Evolutionary conservation across 768 basidiomycete genomes (phyloP).

Genomic region (Lentinula lateritia): DNA sequence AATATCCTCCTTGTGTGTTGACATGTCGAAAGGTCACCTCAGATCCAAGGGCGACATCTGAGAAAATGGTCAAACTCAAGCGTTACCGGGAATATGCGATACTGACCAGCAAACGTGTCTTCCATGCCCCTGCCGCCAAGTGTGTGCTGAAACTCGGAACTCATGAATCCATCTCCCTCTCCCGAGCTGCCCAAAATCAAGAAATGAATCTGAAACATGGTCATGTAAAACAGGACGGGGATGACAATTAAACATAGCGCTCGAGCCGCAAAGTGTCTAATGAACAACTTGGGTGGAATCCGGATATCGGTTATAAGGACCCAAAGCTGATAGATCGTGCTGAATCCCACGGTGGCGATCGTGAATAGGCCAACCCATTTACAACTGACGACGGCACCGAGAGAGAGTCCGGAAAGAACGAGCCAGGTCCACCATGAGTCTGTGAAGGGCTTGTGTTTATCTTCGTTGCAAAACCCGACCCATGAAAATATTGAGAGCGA

Average conservation of each 20-base stretch:
- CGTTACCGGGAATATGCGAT: neutral
- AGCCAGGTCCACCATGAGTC: conserved; percentile 93
- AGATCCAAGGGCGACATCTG: conserved; percentile 85
- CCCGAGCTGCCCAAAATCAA: conserved; percentile 82
- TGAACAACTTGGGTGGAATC: conserved; percentile 68
- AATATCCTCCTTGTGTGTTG: conserved; percentile 98
- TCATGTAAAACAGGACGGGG: conserved; percentile 88
- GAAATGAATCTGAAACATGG: conserved; percentile 96
- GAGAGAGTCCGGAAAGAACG: conserved; percentile 74
- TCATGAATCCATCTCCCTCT: conserved; percentile 99
- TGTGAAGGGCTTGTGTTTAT: conserved; percentile 80
- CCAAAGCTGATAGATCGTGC: conserved; percentile 87
- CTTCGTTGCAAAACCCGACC: conserved; percentile 88
- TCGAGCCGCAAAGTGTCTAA: conserved; percentile 82
- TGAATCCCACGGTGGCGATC: conserved; percentile 87
- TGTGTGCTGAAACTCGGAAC: conserved; percentile 97
- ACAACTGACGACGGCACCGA: conserved; percentile 90
- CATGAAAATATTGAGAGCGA: conserved; percentile 84
- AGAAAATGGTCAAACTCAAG: neutral
- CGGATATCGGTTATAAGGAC: conserved; percentile 80
- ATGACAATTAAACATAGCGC: conserved; percentile 86
- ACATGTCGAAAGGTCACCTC: conserved; percentile 79
- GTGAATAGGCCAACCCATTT: conserved; percentile 99
- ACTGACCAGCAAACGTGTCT: conserved; percentile 73
- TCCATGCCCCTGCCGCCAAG: conserved; percentile 84